phyloP scores from a whole-genome alignment of 768 basidiomycete genomes.

The Xerocomellus amylosporus region DNA sequence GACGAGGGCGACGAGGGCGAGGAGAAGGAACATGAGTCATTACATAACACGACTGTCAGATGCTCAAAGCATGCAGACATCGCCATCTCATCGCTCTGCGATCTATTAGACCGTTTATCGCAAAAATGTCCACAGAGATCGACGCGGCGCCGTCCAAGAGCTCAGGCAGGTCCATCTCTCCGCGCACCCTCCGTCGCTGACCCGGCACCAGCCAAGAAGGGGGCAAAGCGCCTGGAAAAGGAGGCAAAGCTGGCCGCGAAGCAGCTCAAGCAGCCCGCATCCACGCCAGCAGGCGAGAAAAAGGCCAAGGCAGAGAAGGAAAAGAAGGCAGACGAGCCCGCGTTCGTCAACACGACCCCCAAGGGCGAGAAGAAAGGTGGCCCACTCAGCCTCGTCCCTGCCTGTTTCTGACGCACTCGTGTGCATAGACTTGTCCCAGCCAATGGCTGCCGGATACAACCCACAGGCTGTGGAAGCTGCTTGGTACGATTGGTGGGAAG shows the following conservation, averaged over 20 bases:
- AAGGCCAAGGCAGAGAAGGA: constrained; percentile 74
- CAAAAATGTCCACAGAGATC: constrained; percentile 9
- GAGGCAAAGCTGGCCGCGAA: constrained; percentile 77
- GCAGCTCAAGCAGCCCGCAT: constrained; percentile 39
- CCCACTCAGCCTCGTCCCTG: not conserved
- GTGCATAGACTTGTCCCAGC: constrained; percentile 68
- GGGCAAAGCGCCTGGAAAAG: constrained; percentile 77
- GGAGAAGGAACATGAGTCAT: not conserved
- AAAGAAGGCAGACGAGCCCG: constrained; percentile 63
- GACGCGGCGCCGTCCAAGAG: constrained; percentile 35
- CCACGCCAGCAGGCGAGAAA: constrained; percentile 52
- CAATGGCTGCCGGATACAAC: constrained; percentile 93
- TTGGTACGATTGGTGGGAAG: constrained; percentile 99
- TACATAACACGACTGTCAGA: not conserved
- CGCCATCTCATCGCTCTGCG: constrained; percentile 2
- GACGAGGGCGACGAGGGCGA: not conserved
- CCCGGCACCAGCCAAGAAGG: constrained; percentile 64
- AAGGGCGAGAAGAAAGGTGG: constrained; percentile 92
- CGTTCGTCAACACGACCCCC: constrained; percentile 88
- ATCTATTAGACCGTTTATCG: not conserved
- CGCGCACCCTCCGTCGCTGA: not conserved
- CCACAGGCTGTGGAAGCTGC: constrained; percentile 91
- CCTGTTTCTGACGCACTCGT: not conserved
- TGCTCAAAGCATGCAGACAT: constrained; percentile 19
- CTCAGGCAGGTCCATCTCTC: constrained; percentile 32